These are phyloP conservation scores for Fusarium pseudoanthophilum DNA, from an alignment of 2,329 filamentous ascomycete species.

Conservation along the genomic window DNA sequence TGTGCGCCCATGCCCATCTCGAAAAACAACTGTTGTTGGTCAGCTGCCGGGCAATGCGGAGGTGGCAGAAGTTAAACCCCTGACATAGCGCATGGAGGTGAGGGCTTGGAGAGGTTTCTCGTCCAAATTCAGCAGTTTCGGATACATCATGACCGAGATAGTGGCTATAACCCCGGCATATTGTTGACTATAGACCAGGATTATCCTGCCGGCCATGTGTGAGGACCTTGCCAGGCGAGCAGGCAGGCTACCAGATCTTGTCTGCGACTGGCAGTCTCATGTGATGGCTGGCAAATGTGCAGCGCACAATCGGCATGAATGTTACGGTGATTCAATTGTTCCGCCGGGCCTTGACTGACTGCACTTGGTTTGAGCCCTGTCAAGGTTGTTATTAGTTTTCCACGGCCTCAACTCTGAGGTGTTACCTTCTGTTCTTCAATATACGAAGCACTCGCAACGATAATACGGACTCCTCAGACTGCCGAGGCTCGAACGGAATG, in stretches of 20 bases:
- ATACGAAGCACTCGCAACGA: not conserved
- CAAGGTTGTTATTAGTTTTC: not conserved
- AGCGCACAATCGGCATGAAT: not conserved
- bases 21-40: conserved; percentile 13
- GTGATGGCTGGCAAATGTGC: conserved; percentile 13
- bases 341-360: not conserved
- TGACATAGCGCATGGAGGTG: conserved; percentile 14
- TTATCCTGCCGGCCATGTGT: conserved; percentile 6
- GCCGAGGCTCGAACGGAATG: conserved; percentile 7
- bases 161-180: conserved; percentile 18
- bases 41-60: conserved; percentile 23
- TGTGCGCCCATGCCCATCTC: conserved; percentile 4
- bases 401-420: not conserved
- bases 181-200: conserved; percentile 18
- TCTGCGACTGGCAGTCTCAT: conserved; percentile 26
- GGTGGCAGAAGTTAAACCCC: conserved; percentile 21
- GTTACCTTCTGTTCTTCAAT: not conserved
- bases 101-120: conserved; percentile 9
- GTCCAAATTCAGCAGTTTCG: conserved; percentile 25
- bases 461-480: not conserved
- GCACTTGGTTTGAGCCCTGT: not conserved
- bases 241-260: conserved; percentile 10
- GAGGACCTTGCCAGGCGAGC: not conserved
- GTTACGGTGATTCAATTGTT: not conserved
- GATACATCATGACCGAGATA: conserved; percentile 26